Percentiles rank a stretch among this genome's conserved stretches.
phyloP scores from a whole-genome alignment of 768 basidiomycete species.

The Boletus insuetus region DNA sequence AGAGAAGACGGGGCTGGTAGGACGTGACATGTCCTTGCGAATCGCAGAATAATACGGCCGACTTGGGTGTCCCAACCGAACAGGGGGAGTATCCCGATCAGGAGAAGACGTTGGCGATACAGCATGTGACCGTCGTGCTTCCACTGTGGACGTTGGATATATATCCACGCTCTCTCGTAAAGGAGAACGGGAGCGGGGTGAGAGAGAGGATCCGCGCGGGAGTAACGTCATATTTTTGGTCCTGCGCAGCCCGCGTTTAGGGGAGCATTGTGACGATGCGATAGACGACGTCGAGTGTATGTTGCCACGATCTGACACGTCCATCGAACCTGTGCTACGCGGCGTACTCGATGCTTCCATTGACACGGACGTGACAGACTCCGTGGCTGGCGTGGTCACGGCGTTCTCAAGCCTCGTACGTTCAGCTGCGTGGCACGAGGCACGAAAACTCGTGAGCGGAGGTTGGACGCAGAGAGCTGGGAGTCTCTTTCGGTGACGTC shows the following conservation, averaged over 20 bases:
- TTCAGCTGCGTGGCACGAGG: constrained; percentile 13
- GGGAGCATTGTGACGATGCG: constrained; percentile 26
- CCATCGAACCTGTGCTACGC: constrained; percentile 19
- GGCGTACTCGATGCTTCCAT: constrained; percentile 21
- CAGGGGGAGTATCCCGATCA: constrained; percentile 22
- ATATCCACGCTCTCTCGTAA: constrained; percentile 22
- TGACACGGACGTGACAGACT: constrained; percentile 20
- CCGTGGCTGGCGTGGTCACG: constrained; percentile 11
- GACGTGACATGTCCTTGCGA: constrained; percentile 45
- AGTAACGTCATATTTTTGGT: constrained; percentile 36
- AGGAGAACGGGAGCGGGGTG: constrained; percentile 20
- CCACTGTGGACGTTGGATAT: constrained; percentile 13
- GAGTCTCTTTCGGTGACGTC: constrained; percentile 17
- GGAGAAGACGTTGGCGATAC: constrained; percentile 21
- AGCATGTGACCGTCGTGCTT: constrained; percentile 19
- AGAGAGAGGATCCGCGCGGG: constrained; percentile 27
- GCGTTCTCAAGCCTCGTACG: not conserved
- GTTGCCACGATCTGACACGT: constrained; percentile 11
- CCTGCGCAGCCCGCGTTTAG: constrained; percentile 38
- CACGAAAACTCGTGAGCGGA: constrained; percentile 6
- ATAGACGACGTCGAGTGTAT: constrained; percentile 21
- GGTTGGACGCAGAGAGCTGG: constrained; percentile 23
- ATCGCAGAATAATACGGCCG: constrained; percentile 57
- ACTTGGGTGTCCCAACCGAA: constrained; percentile 49
- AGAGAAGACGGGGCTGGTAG: constrained; percentile 34